A percentile compares a stretch with the other conserved stretches of the same genome.
Evolutionary conservation across 139 green algal genomes (phyloP).

Genomic region (Desmodesmus armatus): DNA sequence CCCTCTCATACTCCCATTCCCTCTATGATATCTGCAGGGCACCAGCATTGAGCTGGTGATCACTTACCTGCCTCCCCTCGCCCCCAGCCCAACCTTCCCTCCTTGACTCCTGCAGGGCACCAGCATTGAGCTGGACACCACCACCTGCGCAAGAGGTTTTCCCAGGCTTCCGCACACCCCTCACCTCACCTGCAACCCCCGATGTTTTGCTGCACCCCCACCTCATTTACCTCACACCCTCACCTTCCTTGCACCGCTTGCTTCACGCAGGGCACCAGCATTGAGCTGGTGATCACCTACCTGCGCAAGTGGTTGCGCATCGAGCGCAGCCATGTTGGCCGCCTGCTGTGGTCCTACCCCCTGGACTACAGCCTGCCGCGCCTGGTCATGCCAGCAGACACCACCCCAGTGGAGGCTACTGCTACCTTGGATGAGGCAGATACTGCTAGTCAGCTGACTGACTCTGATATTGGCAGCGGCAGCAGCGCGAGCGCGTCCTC

Average conservation of each 20-base stretch:
- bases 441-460: background rate
- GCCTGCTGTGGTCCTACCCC: conserved; percentile 35
- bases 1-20: background rate
- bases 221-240: background rate
- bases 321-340: conserved; percentile 18
- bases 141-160: conserved; percentile 11
- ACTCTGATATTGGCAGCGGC: background rate
- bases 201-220: background rate
- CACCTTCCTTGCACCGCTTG: background rate
- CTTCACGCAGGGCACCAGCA: conserved; percentile 17
- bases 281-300: conserved; percentile 38
- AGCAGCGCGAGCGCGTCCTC: background rate
- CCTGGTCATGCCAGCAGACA: conserved; percentile 7
- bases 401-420: background rate
- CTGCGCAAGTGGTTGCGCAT: conserved; percentile 38
- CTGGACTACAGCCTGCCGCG: conserved; percentile 30
- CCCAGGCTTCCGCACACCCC: background rate
- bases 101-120: background rate
- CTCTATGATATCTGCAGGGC: background rate
- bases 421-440: background rate
- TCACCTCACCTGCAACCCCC: background rate
- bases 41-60: conserved; percentile 37
- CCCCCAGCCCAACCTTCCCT: background rate
- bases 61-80: conserved; percentile 11
- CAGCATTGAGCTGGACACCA: conserved; percentile 5